These are phyloP conservation scores for Iris pallida DNA, from an alignment of 116 monocot species.

Conservation along the genomic window DNA sequence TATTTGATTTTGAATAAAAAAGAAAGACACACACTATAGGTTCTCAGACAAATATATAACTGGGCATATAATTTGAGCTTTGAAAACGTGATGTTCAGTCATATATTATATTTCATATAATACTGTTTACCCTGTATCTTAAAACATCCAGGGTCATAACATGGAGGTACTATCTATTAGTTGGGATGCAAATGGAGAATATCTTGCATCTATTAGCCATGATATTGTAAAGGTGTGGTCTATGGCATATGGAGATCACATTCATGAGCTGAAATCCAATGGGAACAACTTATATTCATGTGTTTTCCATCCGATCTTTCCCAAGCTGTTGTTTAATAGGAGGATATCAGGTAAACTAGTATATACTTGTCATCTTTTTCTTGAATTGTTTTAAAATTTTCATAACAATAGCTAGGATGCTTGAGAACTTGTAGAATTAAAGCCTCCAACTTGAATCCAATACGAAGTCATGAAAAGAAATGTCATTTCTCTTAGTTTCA, in stretches of 20 bases:
- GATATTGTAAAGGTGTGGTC: constrained; percentile 80
- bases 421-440: no score
- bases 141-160: constrained; percentile 49
- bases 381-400: no score
- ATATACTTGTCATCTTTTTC: no score
- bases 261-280: constrained; percentile 67
- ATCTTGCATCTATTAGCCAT: constrained; percentile 66
- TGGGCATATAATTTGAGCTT: not conserved
- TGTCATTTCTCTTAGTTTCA: no score
- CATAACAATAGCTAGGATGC: no score
- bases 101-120: not conserved
- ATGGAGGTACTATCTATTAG: constrained; percentile 55
- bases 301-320: constrained; percentile 68
- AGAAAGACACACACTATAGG: constrained; percentile 42
- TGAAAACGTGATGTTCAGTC: not conserved
- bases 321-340: constrained; percentile 65
- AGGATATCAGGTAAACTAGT: constrained; percentile 59
- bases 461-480: no score
- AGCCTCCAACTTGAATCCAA: no score
- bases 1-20: constrained; percentile 70
- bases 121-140: not conserved
- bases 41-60: constrained; percentile 7
- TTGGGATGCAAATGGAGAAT: constrained; percentile 83
- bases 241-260: constrained; percentile 37
- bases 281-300: constrained; percentile 86